Percentiles rank a stretch among this genome's conserved stretches.
These are phyloP conservation scores for Metschnikowia proteae DNA, from an alignment of 805 yeast species.

Conservation along the genomic window DNA sequence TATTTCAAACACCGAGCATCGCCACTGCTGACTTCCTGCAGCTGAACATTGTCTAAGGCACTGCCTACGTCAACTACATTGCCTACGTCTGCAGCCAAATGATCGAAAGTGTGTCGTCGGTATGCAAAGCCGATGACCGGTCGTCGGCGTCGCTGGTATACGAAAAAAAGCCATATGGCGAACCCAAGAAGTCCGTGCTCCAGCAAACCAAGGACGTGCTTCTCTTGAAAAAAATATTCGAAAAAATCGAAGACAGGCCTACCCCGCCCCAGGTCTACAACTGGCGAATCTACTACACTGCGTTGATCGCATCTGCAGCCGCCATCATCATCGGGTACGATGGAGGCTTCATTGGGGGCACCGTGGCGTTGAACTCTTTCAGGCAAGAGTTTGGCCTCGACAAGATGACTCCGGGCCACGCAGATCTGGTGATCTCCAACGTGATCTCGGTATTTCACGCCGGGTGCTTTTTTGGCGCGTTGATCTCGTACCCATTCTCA, in stretches of 20 bases:
- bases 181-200: slow-evolving; percentile 7
- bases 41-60: too few species aligned
- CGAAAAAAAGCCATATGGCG: neutral
- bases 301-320: slow-evolving; percentile 36
- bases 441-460: slow-evolving; percentile 39
- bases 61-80: too few species aligned
- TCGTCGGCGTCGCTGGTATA: slow-evolving; percentile 1
- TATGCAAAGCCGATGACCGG: slow-evolving; percentile 6
- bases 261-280: slow-evolving; percentile 39
- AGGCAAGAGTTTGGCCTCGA: slow-evolving; percentile 31
- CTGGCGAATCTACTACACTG: slow-evolving; percentile 31
- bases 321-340: slow-evolving; percentile 42
- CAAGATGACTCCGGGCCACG: slow-evolving; percentile 18
- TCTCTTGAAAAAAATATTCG: slow-evolving; percentile 21
- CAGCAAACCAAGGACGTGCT: slow-evolving; percentile 13
- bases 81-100: too few species aligned
- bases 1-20: too few species aligned
- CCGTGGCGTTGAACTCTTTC: slow-evolving; percentile 33
- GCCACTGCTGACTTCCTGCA: too few species aligned
- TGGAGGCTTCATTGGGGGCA: slow-evolving; percentile 40
- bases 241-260: slow-evolving; percentile 36
- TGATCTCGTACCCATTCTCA: slow-evolving; percentile 34
- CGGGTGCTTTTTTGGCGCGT: slow-evolving; percentile 39
- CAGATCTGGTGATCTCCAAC: slow-evolving; percentile 26
- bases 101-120: neutral